Evolutionary conservation across 371 early-diverging fungal species (phyloP).

Genomic region (Capillidium rhysosporum): DNA sequence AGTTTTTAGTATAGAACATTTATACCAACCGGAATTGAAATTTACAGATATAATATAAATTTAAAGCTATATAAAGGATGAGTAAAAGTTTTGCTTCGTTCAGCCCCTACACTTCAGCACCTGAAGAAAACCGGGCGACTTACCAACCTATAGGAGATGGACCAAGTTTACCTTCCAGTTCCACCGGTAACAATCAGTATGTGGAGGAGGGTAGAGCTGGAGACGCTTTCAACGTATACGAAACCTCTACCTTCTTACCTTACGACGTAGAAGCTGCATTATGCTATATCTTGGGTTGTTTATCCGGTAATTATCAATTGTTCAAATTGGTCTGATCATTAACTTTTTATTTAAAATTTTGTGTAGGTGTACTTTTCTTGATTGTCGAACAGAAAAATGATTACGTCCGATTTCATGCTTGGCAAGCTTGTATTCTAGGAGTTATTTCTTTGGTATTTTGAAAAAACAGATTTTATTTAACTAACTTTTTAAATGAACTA

Average conservation of each 20-base stretch:
- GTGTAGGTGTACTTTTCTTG: conserved; percentile 40
- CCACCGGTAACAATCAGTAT: neutral
- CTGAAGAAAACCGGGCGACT: conserved; percentile 3
- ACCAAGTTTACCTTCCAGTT: neutral
- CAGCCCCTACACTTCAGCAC: conserved; percentile 7
- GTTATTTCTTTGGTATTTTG: conserved; percentile 8
- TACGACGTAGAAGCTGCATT: conserved; percentile 64
- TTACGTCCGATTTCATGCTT: conserved; percentile 69
- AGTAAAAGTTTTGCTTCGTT: neutral
- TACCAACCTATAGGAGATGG: conserved; percentile 5
- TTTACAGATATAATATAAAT: too few relatives aligned
- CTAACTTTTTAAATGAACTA: neutral
- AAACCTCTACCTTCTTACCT: conserved; percentile 47
- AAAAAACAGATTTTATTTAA: neutral
- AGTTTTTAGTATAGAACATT: too few relatives aligned
- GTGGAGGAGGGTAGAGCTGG: conserved; percentile 22
- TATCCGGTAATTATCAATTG: conserved; percentile 30
- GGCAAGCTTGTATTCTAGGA: conserved; percentile 28
- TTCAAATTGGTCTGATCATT: neutral
- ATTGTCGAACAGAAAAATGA: conserved; percentile 60
- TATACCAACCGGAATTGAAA: too few relatives aligned
- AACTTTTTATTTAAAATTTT: neutral
- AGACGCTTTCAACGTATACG: conserved; percentile 50
- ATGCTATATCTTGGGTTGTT: conserved; percentile 41
- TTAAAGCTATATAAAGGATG: too few relatives aligned